Conservation (phyloP, 495 filamentous ascomycete species). For the Collariella sp. region DNA sequence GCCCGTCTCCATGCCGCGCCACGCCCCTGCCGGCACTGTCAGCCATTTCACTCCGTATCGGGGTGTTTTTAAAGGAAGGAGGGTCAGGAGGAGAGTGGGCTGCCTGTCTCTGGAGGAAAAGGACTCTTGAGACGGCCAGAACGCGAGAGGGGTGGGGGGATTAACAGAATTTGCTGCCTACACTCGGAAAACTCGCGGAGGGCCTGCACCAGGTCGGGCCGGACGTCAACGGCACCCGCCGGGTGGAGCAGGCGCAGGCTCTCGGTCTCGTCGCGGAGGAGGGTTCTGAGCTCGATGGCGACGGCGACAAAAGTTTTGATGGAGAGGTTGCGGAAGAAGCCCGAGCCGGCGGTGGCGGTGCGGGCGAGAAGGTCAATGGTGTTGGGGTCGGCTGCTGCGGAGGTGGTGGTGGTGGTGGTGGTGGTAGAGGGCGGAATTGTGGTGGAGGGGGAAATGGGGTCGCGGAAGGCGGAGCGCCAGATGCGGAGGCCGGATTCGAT, state of each 20-base stretch:
- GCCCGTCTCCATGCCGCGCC: conserved; percentile 38
- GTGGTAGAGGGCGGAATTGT: neutral
- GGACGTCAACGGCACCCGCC: conserved; percentile 28
- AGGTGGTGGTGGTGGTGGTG: neutral
- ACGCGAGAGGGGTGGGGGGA: no score
- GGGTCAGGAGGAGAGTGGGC: no score
- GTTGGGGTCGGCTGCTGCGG: neutral
- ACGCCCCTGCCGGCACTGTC: no score
- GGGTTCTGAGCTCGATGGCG: conserved; percentile 39
- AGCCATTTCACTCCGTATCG: no score
- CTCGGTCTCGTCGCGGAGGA: conserved; percentile 42
- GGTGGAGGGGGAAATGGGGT: neutral
- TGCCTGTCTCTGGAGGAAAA: no score
- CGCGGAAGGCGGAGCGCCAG: conserved; percentile 36
- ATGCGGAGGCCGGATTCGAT: conserved; percentile 45
- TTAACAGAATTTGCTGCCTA: no score
- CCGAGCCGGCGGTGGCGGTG: conserved; percentile 22
- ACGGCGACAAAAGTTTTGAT: conserved; percentile 39
- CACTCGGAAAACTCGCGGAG: conserved; percentile 37
- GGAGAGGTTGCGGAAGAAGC: conserved; percentile 33
- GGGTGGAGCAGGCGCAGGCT: conserved; percentile 14
- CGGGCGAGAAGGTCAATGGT: neutral
- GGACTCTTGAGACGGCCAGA: no score
- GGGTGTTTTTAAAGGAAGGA: no score
- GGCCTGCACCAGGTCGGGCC: conserved; percentile 41